Percentiles rank a stretch among this genome's conserved stretches.
Evolutionary conservation across 345 rosid species (phyloP).

Genomic region (Gynandropsis gynandra): DNA sequence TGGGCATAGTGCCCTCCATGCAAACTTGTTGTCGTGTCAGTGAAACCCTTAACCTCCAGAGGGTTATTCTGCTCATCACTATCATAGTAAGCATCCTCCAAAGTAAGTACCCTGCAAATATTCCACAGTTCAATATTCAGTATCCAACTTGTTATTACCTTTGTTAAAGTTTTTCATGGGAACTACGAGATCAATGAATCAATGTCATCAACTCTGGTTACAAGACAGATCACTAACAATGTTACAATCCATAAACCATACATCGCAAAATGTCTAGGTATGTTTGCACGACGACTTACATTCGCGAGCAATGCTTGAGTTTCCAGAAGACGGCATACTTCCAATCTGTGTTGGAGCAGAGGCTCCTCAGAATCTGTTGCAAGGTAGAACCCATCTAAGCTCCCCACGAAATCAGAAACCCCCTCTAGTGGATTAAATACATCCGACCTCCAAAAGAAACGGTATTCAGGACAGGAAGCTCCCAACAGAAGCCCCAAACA

Average conservation of each 20-base stretch:
- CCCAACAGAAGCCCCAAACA: background rate
- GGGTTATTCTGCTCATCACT: conserved; percentile 35
- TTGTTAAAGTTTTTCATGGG: too few species aligned
- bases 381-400: conserved; percentile 48
- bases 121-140: background rate
- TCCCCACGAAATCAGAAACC: conserved; percentile 8
- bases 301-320: conserved; percentile 65
- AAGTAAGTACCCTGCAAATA: conserved; percentile 71
- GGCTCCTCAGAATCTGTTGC: conserved; percentile 52
- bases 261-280: background rate
- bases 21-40: conserved; percentile 33
- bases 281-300: conserved; percentile 37
- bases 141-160: too few species aligned
- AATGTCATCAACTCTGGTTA: background rate
- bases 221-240: conserved; percentile 8
- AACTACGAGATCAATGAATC: too few species aligned
- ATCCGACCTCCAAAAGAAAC: conserved; percentile 20
- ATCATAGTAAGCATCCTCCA: conserved; percentile 83
- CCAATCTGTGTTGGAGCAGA: conserved; percentile 76
- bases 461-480: conserved; percentile 21
- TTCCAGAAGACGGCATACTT: conserved; percentile 88
- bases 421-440: background rate
- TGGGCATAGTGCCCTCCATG: conserved; percentile 30
- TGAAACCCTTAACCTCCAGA: conserved; percentile 33
- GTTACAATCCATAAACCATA: background rate